These are phyloP conservation scores for Thelonectria blattea DNA, from an alignment of 2,329 filamentous ascomycete genomes.

Conservation along the genomic window DNA sequence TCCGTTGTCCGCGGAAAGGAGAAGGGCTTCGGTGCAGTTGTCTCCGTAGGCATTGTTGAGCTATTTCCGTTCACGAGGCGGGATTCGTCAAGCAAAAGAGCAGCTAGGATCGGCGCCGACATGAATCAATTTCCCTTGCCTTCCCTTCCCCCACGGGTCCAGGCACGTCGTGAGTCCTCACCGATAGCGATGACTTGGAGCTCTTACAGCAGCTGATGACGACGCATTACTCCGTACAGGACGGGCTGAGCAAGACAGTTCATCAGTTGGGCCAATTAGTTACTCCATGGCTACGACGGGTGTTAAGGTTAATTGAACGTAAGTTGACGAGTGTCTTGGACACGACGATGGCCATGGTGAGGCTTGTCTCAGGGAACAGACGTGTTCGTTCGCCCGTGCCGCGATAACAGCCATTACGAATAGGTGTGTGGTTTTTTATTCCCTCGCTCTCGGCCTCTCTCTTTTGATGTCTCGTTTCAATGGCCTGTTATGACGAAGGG, in stretches of 20 bases:
- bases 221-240: constrained; percentile 5
- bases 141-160: constrained; percentile 19
- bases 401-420: constrained; percentile 8
- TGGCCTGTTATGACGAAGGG: constrained; percentile 34
- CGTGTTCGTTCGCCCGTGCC: constrained; percentile 4
- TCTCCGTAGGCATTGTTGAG: constrained; percentile 6
- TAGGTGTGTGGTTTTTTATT: constrained; percentile 15
- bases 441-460: constrained; percentile 12
- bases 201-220: constrained; percentile 15
- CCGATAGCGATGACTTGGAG: constrained; percentile 15
- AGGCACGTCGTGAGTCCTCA: constrained; percentile 8
- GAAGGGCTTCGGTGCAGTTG: constrained; percentile 2
- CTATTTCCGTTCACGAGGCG: constrained; percentile 7
- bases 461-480: constrained; percentile 22
- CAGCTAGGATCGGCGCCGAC: constrained; percentile 12
- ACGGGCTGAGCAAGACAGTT: not conserved
- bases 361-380: constrained; percentile 29
- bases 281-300: constrained; percentile 18
- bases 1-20: not conserved
- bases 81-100: constrained; percentile 1
- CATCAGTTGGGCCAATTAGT: constrained; percentile 15
- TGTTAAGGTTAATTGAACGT: constrained; percentile 32
- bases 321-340: constrained; percentile 23
- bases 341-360: constrained; percentile 23
- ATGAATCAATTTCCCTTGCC: constrained; percentile 18